Base-by-base conservation (phyloP, 2,329 filamentous ascomycete species). In the Clarireedia sp. region DNA sequence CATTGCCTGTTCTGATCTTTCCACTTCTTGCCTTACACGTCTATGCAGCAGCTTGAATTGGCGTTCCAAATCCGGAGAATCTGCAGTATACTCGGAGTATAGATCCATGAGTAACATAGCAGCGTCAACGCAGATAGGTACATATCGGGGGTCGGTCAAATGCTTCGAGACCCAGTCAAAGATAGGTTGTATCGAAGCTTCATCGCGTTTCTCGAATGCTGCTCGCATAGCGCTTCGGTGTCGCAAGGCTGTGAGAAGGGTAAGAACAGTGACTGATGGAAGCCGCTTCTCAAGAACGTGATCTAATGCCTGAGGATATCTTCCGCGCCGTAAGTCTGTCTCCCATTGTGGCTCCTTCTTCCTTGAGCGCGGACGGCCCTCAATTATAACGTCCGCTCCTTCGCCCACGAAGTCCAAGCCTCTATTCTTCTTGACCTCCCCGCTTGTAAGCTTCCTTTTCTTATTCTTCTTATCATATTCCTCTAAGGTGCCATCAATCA, bases 301-400 rank as follows among this genome's bases (percentile, higher is more conserved):
- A 71, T 97, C 92, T 26, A 99, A 76, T 2, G 94, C 90, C 33
- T 80, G 77, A 3, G 78, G 78, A 69, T 94, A 97, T 57, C 83
- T 80, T 10, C 85, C 90, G 66, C 86, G 85, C 50, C 91, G 84
- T 56, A 97, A 78, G 61, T 89, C 84, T 57, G 79, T 77, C 69
- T 96, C 91, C 92, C 94, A 99, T 5, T 73, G 67, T 47, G 84
- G 82, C 63, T 88, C 81, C 66, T 82, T 83, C 17, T 33, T 33
- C 29, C 46, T 51, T 45, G 41, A 43, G 49, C 75, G 74, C 41
- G 87, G 83, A 63, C 89, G 86, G 43, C 82, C 81, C 49, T 92
- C 87, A 64, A 97, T 91, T 63, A 96, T 81, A 53, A 96, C 90
- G 67, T 96, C 90, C 23, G 86, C 87, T 45, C 85, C 87, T 70